These are phyloP conservation scores for Phenoliferia sp. DNA, from an alignment of 1,284 basidiomycete species.

Conservation along the genomic window DNA sequence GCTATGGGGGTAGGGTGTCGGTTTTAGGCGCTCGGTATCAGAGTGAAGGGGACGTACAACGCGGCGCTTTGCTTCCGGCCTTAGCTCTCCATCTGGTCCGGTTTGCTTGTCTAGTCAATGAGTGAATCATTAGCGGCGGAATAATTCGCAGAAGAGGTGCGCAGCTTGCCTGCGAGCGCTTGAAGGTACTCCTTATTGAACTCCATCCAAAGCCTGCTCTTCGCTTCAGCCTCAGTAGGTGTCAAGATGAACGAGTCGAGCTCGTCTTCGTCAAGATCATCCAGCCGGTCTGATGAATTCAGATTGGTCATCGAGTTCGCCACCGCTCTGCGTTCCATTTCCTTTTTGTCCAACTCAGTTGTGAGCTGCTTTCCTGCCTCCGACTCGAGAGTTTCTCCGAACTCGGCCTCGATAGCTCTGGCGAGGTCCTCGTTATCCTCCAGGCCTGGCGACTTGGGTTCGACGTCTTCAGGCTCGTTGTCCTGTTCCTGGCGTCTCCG, in stretches of 20 bases:
- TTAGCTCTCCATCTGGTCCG: conserved; percentile 49
- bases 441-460: conserved; percentile 36
- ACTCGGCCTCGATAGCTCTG: conserved; percentile 41
- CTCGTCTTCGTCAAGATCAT: conserved; percentile 87
- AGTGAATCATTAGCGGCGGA: conserved; percentile 19
- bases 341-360: conserved; percentile 30
- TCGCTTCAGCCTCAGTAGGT: conserved; percentile 80
- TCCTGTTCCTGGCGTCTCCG: conserved; percentile 32
- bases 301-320: conserved; percentile 14
- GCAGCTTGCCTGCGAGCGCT: conserved; percentile 76
- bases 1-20: conserved; percentile 25
- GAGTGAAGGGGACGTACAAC: conserved; percentile 4
- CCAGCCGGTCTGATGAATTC: conserved; percentile 44
- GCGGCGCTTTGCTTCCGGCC: conserved; percentile 52
- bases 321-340: conserved; percentile 21
- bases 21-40: conserved; percentile 42
- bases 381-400: conserved; percentile 59
- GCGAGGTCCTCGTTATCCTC: conserved; percentile 22
- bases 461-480: conserved; percentile 27
- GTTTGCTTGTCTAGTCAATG: conserved; percentile 52
- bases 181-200: conserved; percentile 91
- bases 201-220: conserved; percentile 95
- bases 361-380: conserved; percentile 53
- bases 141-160: conserved; percentile 47
- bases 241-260: conserved; percentile 74